Evolutionary conservation across 2,329 filamentous ascomycete species (phyloP).

Genomic region (Elsinoe necatrix): DNA sequence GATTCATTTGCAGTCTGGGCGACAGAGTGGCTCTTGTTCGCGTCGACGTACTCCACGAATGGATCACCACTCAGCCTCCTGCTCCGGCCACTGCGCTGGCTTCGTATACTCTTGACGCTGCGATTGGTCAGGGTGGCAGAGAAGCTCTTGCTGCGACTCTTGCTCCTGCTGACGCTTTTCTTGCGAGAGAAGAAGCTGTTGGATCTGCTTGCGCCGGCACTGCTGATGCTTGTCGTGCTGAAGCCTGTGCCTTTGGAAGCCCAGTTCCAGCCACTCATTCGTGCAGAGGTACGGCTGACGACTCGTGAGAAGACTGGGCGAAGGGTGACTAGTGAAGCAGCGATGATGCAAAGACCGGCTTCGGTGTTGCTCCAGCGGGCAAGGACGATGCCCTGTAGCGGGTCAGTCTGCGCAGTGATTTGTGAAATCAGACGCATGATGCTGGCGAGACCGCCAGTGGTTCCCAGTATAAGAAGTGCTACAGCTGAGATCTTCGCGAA

Average conservation of each 20-base stretch:
- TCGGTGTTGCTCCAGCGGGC: constrained; percentile 10
- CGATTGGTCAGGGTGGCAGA: constrained; percentile 7
- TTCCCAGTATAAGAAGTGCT: background rate
- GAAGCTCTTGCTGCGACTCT: constrained; percentile 11
- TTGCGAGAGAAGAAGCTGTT: constrained; percentile 6
- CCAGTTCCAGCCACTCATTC: constrained; percentile 7
- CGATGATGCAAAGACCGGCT: constrained; percentile 7
- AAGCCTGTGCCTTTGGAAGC: background rate
- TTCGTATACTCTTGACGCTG: background rate
- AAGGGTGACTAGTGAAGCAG: constrained; percentile 8
- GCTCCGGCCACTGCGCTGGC: background rate
- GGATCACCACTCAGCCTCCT: constrained; percentile 3
- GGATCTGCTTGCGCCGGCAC: background rate
- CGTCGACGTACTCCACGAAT: constrained; percentile 9
- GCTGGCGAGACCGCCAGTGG: background rate
- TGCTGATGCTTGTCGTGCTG: constrained; percentile 9
- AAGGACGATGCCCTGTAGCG: background rate
- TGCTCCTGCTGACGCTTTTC: constrained; percentile 4
- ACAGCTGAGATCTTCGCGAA: constrained; percentile 3
- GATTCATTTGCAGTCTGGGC: background rate
- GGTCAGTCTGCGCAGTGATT: background rate
- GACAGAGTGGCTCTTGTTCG: constrained; percentile 5
- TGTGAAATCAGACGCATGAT: constrained; percentile 8
- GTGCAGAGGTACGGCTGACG: background rate
- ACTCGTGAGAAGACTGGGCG: constrained; percentile 5